Evolutionary conservation across 163 green algal species (phyloP).

Genomic region (Botryococcus braunii): DNA sequence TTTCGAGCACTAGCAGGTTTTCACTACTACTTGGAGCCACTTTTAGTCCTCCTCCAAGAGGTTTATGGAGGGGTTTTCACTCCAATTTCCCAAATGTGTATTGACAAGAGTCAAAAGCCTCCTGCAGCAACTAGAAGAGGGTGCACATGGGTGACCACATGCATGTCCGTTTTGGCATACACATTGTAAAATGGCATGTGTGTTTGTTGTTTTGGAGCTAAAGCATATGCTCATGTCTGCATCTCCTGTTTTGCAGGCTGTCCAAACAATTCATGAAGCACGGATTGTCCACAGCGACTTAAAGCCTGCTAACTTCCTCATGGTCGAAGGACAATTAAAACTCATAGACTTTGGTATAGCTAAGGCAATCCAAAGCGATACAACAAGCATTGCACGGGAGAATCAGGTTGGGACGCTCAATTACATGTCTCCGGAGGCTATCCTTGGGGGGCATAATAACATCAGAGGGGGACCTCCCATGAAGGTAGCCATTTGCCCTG

Average conservation of each 20-base stretch:
- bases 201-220: no score
- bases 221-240: no score
- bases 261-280: slow-evolving; percentile 73
- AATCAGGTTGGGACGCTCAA: slow-evolving; percentile 90
- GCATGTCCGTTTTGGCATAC: no score
- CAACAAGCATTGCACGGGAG: slow-evolving; percentile 86
- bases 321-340: slow-evolving; percentile 89
- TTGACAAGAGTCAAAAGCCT: no score
- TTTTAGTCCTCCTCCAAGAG: no score
- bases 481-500: slow-evolving; percentile 29
- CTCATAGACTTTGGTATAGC: slow-evolving; percentile 99
- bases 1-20: no score
- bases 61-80: no score
- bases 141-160: no score
- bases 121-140: no score
- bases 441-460: slow-evolving; percentile 73
- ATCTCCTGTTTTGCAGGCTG: slow-evolving; percentile 56
- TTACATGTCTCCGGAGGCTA: slow-evolving; percentile 97
- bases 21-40: no score
- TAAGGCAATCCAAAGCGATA: slow-evolving; percentile 85
- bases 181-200: no score
- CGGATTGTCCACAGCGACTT: slow-evolving; percentile 88
- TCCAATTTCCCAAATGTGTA: no score
- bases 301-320: slow-evolving; percentile 90
- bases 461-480: slow-evolving; percentile 58